A percentile compares a stretch with the other conserved stretches of the same genome.
Evolutionary conservation across 169 alveolate genomes (phyloP).

Genomic region (Plasmodium vinckei): DNA sequence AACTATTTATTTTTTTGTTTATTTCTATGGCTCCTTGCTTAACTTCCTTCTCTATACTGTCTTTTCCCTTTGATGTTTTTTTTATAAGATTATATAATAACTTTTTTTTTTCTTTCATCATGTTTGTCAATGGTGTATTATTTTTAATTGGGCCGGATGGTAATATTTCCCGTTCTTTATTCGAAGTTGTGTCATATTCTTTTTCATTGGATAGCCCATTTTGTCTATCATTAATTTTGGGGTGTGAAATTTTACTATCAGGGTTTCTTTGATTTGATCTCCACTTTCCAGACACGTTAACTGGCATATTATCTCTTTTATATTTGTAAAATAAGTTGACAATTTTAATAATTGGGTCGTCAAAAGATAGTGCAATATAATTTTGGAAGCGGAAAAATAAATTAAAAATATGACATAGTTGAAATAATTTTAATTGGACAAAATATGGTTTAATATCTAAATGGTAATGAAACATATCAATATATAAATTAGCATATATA

Average conservation of each 20-base stretch:
- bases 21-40: no score
- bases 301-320: background rate
- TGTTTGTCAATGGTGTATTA: no score
- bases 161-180: no score
- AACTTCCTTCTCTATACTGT: constrained; percentile 23
- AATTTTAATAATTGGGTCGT: constrained; percentile 50
- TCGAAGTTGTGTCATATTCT: no score
- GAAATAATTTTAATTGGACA: constrained; percentile 49
- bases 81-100: constrained; percentile 28
- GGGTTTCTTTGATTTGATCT: no score
- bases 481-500: constrained; percentile 24
- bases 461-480: constrained; percentile 32
- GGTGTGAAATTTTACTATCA: background rate
- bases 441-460: constrained; percentile 6
- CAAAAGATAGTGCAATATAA: constrained; percentile 37
- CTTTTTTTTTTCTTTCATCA: no score
- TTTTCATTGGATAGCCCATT: background rate
- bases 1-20: no score
- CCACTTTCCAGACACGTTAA: no score
- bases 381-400: constrained; percentile 60
- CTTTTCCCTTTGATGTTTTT: background rate
- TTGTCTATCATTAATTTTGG: background rate
- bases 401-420: constrained; percentile 58
- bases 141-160: no score
- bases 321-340: constrained; percentile 23